Conservation (phyloP, 495 filamentous ascomycete genomes). For the Hypoxylon subgilvum region DNA sequence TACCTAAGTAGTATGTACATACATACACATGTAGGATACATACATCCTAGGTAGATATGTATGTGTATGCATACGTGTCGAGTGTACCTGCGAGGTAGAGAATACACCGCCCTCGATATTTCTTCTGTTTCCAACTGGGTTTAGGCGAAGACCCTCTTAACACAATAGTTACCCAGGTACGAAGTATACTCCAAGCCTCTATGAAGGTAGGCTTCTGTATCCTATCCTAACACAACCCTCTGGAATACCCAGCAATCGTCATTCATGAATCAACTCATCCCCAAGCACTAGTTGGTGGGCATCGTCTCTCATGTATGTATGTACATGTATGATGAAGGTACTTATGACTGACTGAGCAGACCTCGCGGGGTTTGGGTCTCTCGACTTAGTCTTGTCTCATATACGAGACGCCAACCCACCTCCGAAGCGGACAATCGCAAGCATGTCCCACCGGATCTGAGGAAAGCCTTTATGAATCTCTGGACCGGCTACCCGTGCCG, state of each 20-base stretch:
- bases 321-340: not conserved
- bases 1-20: not conserved
- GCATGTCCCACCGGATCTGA: conserved; percentile 12
- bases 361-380: not conserved
- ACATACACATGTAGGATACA: no score
- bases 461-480: conserved; percentile 5
- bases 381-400: not conserved
- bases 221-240: no score
- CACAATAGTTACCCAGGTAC: no score
- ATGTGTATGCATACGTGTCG: conserved; percentile 3
- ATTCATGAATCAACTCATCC: no score
- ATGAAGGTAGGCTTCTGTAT: no score
- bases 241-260: no score
- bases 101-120: no score
- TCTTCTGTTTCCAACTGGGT: no score
- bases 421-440: not conserved
- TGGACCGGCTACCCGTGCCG: conserved; percentile 11
- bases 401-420: conserved; percentile 2
- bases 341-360: conserved; percentile 7
- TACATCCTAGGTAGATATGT: not conserved
- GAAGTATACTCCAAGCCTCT: no score
- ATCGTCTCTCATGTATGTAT: conserved; percentile 12
- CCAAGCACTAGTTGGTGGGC: no score
- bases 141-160: no score
- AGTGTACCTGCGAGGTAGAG: no score